Percentiles rank a stretch among this genome's conserved stretches.
phyloP scores from a whole-genome alignment of 2,329 filamentous ascomycete genomes.

The Chaetomium olivaceum region DNA sequence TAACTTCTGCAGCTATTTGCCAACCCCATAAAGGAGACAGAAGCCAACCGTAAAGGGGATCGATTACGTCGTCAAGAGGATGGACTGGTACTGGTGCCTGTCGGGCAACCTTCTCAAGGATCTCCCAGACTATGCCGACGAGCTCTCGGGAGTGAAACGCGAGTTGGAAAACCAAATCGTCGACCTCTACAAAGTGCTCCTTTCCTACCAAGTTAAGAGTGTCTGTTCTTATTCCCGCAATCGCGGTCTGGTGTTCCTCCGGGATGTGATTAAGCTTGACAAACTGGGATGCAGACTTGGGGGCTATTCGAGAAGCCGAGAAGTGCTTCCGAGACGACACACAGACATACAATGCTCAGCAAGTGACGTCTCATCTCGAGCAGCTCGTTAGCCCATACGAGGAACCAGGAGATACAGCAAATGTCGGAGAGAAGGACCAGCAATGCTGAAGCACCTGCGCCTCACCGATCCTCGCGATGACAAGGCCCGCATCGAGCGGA shows the following conservation, averaged over 20 bases:
- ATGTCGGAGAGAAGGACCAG: constrained; percentile 8
- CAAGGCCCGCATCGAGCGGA: constrained; percentile 40
- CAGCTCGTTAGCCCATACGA: constrained; percentile 17
- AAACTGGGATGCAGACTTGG: constrained; percentile 40
- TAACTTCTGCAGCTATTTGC: constrained; percentile 35
- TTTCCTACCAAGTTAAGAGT: constrained; percentile 45
- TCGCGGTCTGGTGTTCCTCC: constrained; percentile 34
- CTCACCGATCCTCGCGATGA: constrained; percentile 37
- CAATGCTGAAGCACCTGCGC: not conserved
- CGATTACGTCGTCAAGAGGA: constrained; percentile 40
- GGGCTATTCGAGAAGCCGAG: constrained; percentile 36
- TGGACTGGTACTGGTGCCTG: constrained; percentile 44
- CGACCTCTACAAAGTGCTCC: constrained; percentile 42
- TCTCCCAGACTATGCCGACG: constrained; percentile 26
- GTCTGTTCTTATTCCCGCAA: constrained; percentile 41
- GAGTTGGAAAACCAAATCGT: constrained; percentile 30
- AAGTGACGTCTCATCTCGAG: constrained; percentile 16
- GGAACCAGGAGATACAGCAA: constrained; percentile 5
- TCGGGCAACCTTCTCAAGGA: constrained; percentile 35
- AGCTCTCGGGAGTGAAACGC: not conserved
- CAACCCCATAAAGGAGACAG: constrained; percentile 35
- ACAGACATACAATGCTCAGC: constrained; percentile 14
- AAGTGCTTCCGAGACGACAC: constrained; percentile 14
- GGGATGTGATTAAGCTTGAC: constrained; percentile 38
- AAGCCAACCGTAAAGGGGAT: constrained; percentile 40